Conservation (phyloP, 371 early-diverging fungal species). For the Mucor piriformis region DNA sequence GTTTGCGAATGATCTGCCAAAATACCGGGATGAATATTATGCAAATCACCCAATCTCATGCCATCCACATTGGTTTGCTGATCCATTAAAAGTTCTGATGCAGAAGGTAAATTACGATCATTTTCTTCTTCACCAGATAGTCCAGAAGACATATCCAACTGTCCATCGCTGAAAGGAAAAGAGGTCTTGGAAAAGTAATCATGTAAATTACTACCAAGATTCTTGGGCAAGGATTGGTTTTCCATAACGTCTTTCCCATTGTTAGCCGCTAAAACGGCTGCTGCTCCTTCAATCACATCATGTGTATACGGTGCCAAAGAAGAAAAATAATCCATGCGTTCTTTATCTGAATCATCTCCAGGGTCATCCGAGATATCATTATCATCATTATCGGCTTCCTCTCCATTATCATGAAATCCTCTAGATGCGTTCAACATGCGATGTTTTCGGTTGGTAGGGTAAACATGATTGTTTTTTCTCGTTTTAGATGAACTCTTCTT, state of each 20-base stretch:
- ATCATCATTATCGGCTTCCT: slow-evolving; percentile 29
- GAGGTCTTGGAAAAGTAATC: slow-evolving; percentile 2
- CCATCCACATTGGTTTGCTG: slow-evolving; percentile 15
- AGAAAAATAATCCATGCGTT: slow-evolving; percentile 37
- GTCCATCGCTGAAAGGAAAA: slow-evolving; percentile 28
- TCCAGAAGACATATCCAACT: slow-evolving; percentile 19
- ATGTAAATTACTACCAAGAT: not conserved
- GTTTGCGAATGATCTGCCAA: not conserved
- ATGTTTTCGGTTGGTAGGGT: not conserved
- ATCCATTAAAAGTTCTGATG: slow-evolving; percentile 36
- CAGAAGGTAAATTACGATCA: slow-evolving; percentile 26
- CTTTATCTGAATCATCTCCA: slow-evolving; percentile 22
- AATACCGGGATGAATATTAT: slow-evolving; percentile 27
- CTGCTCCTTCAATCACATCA: slow-evolving; percentile 21
- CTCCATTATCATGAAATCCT: slow-evolving; percentile 28
- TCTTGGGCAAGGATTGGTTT: not conserved
- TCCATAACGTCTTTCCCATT: not conserved
- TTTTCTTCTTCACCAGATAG: slow-evolving; percentile 23
- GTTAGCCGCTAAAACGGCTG: not conserved
- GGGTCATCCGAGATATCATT: slow-evolving; percentile 37
- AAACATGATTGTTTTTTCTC: not conserved
- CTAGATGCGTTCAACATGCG: not conserved
- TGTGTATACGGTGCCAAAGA: slow-evolving; percentile 40
- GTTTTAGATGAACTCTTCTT: not conserved
- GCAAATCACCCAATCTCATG: slow-evolving; percentile 7